A percentile compares a stretch with the other conserved stretches of the same genome.
Evolutionary conservation across 2,329 filamentous ascomycete species (phyloP).

Genomic region (Remersonia thermophila): DNA sequence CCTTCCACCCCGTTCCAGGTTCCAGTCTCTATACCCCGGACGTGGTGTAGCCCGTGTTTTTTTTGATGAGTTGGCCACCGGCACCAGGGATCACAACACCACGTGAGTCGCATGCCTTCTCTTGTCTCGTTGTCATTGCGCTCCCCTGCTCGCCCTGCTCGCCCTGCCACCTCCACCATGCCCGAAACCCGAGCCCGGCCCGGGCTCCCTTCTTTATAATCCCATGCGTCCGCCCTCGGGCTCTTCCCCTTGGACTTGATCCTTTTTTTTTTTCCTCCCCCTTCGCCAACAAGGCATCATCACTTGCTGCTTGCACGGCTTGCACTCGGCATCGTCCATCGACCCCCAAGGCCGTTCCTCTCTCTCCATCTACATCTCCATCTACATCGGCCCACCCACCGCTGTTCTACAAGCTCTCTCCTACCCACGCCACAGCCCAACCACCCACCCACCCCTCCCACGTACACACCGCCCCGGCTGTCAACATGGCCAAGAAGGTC

Average conservation of each 20-base stretch:
- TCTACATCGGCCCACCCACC: too few relatives aligned
- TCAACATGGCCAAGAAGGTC: constrained; percentile 59
- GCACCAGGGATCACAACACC: constrained; percentile 11
- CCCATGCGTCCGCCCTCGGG: constrained; percentile 1
- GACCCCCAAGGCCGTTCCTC: too few relatives aligned
- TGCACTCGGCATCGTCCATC: too few relatives aligned
- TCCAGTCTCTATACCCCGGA: too few relatives aligned
- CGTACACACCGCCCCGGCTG: too few relatives aligned
- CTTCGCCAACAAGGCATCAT: too few relatives aligned
- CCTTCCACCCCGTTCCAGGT: too few relatives aligned
- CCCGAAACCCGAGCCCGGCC: not conserved
- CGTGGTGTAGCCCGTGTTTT: too few relatives aligned
- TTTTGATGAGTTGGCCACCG: constrained; percentile 15
- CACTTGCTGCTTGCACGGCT: too few relatives aligned
- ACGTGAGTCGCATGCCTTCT: constrained; percentile 14
- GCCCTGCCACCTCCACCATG: too few relatives aligned
- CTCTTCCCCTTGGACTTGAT: not conserved
- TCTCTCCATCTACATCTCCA: too few relatives aligned
- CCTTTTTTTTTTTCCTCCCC: constrained; percentile 1
- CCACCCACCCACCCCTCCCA: not conserved
- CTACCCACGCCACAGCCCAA: not conserved
- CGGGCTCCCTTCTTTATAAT: constrained; percentile 12
- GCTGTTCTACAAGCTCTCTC: not conserved
- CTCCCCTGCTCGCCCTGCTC: too few relatives aligned
- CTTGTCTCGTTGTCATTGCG: not conserved